Evolutionary conservation across 202 grass and related monocot genomes (phyloP).

Genomic region (Zizania palustris): DNA sequence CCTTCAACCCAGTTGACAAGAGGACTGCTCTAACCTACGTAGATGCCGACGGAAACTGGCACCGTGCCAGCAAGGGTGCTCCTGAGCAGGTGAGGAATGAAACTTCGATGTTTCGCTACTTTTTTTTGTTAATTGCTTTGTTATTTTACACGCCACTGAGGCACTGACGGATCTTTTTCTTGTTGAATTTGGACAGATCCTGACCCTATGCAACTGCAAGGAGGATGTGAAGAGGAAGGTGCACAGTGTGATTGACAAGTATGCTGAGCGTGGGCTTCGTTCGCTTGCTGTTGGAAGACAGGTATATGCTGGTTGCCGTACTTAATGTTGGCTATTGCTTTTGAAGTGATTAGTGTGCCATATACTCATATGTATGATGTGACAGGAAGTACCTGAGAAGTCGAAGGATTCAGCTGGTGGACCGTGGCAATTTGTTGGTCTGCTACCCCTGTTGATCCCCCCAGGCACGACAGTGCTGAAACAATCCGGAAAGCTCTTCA

Average conservation of each 20-base stretch:
- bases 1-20: slow-evolving; percentile 99
- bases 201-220: slow-evolving; percentile 81
- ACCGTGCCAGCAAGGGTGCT: slow-evolving; percentile 94
- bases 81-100: slow-evolving; percentile 87
- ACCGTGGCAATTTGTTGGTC: slow-evolving; percentile 93
- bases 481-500: slow-evolving; percentile 93
- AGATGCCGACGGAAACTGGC: slow-evolving; percentile 78
- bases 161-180: slow-evolving; percentile 39
- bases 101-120: not conserved
- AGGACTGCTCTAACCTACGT: slow-evolving; percentile 96
- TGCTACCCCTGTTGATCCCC: slow-evolving; percentile 95
- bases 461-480: slow-evolving; percentile 97
- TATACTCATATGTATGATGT: slow-evolving; percentile 23
- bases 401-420: slow-evolving; percentile 70
- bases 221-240: slow-evolving; percentile 83
- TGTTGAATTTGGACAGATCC: slow-evolving; percentile 60
- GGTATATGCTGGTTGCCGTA: slow-evolving; percentile 47
- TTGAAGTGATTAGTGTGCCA: not conserved
- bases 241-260: slow-evolving; percentile 85
- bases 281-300: slow-evolving; percentile 93
- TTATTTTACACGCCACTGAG: slow-evolving; percentile 37
- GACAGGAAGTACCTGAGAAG: slow-evolving; percentile 97
- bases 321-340: not conserved
- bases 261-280: slow-evolving; percentile 92
- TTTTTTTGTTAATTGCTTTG: not conserved